Percentiles rank a stretch among this genome's conserved stretches.
Evolutionary conservation across 148 eudicot species (phyloP).

Genomic region (Fagopyrum tataricum): DNA sequence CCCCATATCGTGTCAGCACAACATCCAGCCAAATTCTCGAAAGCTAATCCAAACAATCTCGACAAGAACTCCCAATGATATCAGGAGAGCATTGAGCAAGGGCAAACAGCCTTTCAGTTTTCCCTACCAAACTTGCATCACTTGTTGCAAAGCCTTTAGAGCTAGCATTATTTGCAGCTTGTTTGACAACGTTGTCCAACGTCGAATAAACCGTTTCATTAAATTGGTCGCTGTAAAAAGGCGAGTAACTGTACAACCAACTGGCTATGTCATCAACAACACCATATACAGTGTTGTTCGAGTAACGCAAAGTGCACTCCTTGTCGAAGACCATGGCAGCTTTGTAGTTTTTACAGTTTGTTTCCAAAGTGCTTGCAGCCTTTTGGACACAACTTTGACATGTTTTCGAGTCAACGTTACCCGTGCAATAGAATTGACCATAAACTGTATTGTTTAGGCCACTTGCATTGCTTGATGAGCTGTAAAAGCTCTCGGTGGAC

Average conservation of each 20-base stretch:
- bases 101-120: slow-evolving; percentile 1
- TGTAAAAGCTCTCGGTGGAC: background rate
- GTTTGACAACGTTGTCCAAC: background rate
- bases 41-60: slow-evolving; percentile 9
- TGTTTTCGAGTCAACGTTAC: background rate
- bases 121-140: background rate
- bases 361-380: background rate
- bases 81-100: slow-evolving; percentile 23
- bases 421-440: background rate
- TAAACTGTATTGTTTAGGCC: background rate
- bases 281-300: background rate
- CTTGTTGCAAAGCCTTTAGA: slow-evolving; percentile 16
- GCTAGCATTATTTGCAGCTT: background rate
- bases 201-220: background rate
- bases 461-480: background rate
- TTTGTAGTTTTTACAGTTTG: background rate
- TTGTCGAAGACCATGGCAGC: background rate
- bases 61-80: slow-evolving; percentile 18
- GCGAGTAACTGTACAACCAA: no score
- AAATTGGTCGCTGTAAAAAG: background rate
- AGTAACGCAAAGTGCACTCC: background rate
- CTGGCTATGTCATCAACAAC: no score
- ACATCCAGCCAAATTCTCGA: background rate
- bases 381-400: background rate
- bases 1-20: background rate